Base-by-base conservation (phyloP, 1,139 yeast species). In the Saccharomyces hybrid region DNA sequence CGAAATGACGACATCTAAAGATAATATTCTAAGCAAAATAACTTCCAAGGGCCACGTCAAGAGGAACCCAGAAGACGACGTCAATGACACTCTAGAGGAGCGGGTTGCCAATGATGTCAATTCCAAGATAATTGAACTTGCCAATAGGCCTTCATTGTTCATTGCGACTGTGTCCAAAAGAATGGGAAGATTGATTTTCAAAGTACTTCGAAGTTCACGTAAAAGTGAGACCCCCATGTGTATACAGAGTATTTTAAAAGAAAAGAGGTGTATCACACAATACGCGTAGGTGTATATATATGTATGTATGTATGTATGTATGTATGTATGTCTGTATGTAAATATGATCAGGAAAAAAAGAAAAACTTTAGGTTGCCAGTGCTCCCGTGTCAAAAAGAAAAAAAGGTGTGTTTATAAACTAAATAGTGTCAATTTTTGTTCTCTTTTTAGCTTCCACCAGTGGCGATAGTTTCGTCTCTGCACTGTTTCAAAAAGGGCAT, bases 401-500 rank as follows among this genome's bases (percentile, higher is more conserved):
- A 38, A 38, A 16, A 8, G 12, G 12, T 21, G 24, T 19, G 44
- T 19, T 38, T 9, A 38, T 38, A 16, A 38, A 16, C 21, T 38
- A 24, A 19, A 38, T 38, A 38, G 19, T 38, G 44, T 19, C 44
- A 38, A 38, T 38, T 38, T 38, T 38, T 38, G 4, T 38, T 19
- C 24, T 38, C 24, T 8, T 38, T 38, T 38, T 38, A 12, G 12
- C 11, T 4, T 4, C 14, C n/a, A 12, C 9, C 24, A 19, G 44
- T 11, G 24, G 44, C 44, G 12, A 38, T 26, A n/a, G 96, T 91
- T 70, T 91, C 98, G 72, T 91, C 97, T 69, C 98, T 82, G 61
- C 97, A 91, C 71, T 91, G 97, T 70, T 90, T 90, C 67, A 91
- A 78, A 73, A 91, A 91, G 31, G 97, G 97, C 58, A 91, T 80